Base-by-base conservation (phyloP, 108 stramenopile species). In the Skeletonema grethae region DNA sequence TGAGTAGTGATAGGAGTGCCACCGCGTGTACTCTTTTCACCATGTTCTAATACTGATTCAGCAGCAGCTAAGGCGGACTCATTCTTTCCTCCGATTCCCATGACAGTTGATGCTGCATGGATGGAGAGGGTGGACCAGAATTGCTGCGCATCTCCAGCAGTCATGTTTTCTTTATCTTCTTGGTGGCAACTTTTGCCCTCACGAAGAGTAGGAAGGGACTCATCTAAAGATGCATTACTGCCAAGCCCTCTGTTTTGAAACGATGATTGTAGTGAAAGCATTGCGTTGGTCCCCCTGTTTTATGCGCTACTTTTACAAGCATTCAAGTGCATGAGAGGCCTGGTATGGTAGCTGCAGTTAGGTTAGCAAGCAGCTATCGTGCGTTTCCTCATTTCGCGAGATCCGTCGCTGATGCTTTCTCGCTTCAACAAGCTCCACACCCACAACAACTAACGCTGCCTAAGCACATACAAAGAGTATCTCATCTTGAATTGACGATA, bases 41-140 rank as follows among this genome's bases (percentile, higher is more conserved):
- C 18, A 22, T 50, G 20, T 22, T 22, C 50, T 22, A 53, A 22
- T 53, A 53, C 4, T 53, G 50, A 3, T 53, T 20, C 18, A 22
- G 50, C 50, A 53, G 22, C 50, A 22, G 22, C 50, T 8, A 53
- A 5, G 50, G 50, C 50, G 22, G 50, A 20, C 8, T 7, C n/a
- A 20, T 15, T 22, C 7, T 8, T 8, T 8, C 50, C 50, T 9
- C 50, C 50, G 22, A 53, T 24, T n/a, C 22, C 22, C 18, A 53
- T 53, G 0, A 22, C 50, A 22, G 50, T 24, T 7, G 20, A 20
- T 53, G 50, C 18, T 53, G 50, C 50, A 53, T 53, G 50, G 50
- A 53, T 53, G 18, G 50, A 53, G 22, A 53, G 50, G 18, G 50
- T 53, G 22, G 50, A 53, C 50, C 50, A 53, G 22, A 53, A 53